Base-by-base conservation (phyloP, 495 filamentous ascomycete species). In the Hypomontagnella monticulosa region DNA sequence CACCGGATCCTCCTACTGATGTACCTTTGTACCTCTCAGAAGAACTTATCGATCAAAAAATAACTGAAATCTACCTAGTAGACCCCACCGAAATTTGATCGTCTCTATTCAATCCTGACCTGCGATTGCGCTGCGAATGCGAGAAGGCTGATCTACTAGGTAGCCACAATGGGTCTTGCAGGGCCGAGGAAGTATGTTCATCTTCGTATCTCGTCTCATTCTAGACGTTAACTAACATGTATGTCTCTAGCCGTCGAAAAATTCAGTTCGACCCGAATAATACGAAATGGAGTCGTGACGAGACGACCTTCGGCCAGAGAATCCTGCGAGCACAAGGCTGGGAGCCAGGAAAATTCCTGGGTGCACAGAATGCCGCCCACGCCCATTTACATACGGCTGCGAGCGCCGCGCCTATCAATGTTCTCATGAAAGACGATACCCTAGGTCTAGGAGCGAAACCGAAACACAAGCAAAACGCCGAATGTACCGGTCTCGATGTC, bases 221-320 rank as follows among this genome's bases (percentile, higher is more conserved):
- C 23, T 16, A 20, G 36, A 61, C n/a, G 41, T 57, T 10, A 60
- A 38, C 44, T 46, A 64, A 64, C 48, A 66, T 62, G 51, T 56
- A 8, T 23, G 9, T 47, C 34, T 64, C 40, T 59, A 98, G 94
- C 73, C 91, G 86, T 69, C 85, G 83, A 33, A 97, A 94, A 75
- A 84, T 97, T 49, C 89, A 91, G 46, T 78, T 88, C 70, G 94
- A 99, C 78, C 94, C 94, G 11, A 96, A 97, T 74, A 97, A 97
- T 73, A 96, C 91, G 27, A 85, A 85, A 78, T 99, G 94, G 94
- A 85, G 89, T 44, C 88, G 87, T 61, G 89, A 92, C 67, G 93
- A 91, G 61, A 81, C 84, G 43, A 85, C 86, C 47, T 97, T 92
- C 71, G 94, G 94, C 67, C 93, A 97, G 73, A 88, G 84, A 66